Evolutionary conservation across 192 early-diverging fungal species (phyloP), one percentile per base, ranked within the genome.

Genomic region (Dissophora ornata): DNA sequence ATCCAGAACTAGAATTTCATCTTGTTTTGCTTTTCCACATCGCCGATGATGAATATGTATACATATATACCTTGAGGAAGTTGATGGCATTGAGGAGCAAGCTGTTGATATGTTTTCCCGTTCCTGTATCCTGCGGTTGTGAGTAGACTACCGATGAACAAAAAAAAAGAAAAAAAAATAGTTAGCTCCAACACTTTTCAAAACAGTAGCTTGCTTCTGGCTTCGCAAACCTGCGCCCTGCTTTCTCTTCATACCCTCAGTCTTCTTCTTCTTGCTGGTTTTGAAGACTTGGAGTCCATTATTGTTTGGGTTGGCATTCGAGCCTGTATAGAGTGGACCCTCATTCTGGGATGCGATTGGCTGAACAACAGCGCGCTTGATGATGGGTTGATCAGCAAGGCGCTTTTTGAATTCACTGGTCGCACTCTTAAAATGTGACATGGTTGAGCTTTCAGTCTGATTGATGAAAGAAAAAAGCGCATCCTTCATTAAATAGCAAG

Each of bases 111-210:
- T 87, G 88, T 21, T 67, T 75, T 22, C 81, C 84, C 15, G 79
- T 67, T 2, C 86, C 86, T 2, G 86, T 85, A 32, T 85, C 82
- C 32, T 81, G 79, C 29, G 86, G 86, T 61, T 87, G 86, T n/a
- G 86, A 85, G 59, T 81, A 83, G 5, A 85, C 81, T 81, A 64
- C 28, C 0, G 55, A 44, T 13, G 54, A 30, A 38, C 40, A 12
- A 28, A 57, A n/a, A 4, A 52, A 19, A 61, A 45, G 29, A 18
- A 56, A 21, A 4, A 51, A 61, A 36, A 26, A 47, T 8, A 29
- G 15, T 12, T 26, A 24, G 55, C 24, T 1, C 15, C 10, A 5
- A 12, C 13, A 26, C 41, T 36, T 13, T 38, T 38, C 36, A 22
- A 36, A 47, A 12, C 36, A 22, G 24, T 7, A 48, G 21, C 55